phyloP scores from a whole-genome alignment of 2,329 filamentous ascomycete genomes.

The Sarocladiaceae sp. region DNA sequence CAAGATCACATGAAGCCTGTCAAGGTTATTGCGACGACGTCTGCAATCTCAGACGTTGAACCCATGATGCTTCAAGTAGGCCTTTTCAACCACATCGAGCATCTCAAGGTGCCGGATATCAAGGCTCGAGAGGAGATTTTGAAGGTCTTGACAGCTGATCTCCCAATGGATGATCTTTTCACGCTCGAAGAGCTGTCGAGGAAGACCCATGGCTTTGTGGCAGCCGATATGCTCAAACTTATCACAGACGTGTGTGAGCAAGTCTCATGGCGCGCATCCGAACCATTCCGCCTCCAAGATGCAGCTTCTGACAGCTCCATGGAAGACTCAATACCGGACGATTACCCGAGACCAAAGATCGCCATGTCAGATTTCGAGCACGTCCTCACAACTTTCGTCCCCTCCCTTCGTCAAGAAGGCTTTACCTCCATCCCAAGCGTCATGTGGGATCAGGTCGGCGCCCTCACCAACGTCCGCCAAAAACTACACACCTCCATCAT shows the following conservation, averaged over 20 bases:
- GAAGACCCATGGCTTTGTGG: conserved; percentile 86
- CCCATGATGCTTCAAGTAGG: conserved; percentile 68
- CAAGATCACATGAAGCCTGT: conserved; percentile 68
- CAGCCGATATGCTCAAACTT: conserved; percentile 73
- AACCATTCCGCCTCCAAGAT: too few relatives aligned
- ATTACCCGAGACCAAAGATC: conserved; percentile 10
- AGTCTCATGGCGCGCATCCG: too few relatives aligned
- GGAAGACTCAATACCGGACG: background rate
- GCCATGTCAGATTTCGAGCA: conserved; percentile 55
- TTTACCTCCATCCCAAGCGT: conserved; percentile 92
- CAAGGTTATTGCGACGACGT: conserved; percentile 86
- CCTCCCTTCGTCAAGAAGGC: conserved; percentile 76
- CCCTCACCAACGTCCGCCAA: conserved; percentile 69
- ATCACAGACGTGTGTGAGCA: conserved; percentile 37
- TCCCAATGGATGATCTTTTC: conserved; percentile 60
- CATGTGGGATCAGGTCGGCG: conserved; percentile 89
- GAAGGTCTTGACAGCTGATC: conserved; percentile 60
- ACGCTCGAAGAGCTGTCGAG: conserved; percentile 71
- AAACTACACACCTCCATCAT: conserved; percentile 83
- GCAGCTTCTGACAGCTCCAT: background rate
- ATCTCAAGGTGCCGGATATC: conserved; percentile 81
- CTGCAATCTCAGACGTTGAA: conserved; percentile 79
- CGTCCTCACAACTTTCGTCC: conserved; percentile 57
- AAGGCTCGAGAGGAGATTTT: conserved; percentile 72
- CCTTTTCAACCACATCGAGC: conserved; percentile 76